Evolutionary conservation across 306 rosid species (phyloP).

Genomic region (Castanea mollissima): DNA sequence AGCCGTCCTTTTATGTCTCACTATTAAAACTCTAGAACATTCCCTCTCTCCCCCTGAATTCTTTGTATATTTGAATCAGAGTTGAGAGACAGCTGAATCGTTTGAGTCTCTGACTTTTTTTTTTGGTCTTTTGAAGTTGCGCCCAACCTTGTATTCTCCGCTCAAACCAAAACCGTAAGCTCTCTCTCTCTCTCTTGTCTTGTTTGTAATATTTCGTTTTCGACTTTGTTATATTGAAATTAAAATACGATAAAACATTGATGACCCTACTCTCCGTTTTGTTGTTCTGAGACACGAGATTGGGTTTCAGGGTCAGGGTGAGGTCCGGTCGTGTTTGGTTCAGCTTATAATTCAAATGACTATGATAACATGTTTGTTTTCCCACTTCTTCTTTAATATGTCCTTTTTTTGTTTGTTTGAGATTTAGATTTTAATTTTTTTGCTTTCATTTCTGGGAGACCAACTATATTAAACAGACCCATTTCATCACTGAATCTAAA

Average conservation of each 20-base stretch:
- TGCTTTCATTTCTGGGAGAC: neutral
- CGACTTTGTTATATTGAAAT: neutral
- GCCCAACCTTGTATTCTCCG: neutral
- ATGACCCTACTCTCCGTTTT: neutral
- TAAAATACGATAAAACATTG: neutral
- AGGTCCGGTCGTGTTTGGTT: neutral
- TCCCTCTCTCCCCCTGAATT: too few relatives aligned
- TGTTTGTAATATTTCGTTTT: neutral
- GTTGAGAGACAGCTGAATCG: too few relatives aligned
- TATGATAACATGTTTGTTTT: neutral
- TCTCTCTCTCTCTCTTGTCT: neutral
- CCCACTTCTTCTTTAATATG: neutral
- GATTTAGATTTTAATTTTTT: neutral
- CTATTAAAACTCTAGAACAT: too few relatives aligned
- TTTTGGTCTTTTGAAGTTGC: too few relatives aligned
- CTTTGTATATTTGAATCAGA: too few relatives aligned
- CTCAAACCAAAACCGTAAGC: conserved; percentile 11
- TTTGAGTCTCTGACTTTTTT: too few relatives aligned
- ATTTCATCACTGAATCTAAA: neutral
- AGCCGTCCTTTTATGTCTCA: conserved; percentile 3
- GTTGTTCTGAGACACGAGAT: too few relatives aligned
- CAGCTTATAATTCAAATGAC: neutral
- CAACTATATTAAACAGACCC: neutral
- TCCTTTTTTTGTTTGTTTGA: neutral
- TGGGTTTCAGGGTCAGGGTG: neutral